A percentile compares a stretch with the other conserved stretches of the same genome.
phyloP scores from a whole-genome alignment of 2,329 filamentous ascomycete genomes.

The Talaromyces amestolkiae region DNA sequence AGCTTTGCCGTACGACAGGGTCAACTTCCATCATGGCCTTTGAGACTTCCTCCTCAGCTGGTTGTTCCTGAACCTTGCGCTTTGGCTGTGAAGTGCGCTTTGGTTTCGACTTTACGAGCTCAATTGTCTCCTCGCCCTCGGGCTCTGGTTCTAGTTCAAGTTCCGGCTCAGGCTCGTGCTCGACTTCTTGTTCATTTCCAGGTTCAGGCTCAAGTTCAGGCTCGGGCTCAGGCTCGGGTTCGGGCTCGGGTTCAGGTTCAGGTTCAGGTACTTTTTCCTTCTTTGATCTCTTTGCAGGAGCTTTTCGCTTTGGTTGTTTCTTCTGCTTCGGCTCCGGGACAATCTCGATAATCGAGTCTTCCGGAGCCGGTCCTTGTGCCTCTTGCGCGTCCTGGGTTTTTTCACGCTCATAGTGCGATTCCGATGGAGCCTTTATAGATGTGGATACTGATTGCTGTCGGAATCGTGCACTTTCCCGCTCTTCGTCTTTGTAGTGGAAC shows the following conservation, averaged over 20 bases:
- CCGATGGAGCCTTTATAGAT: not conserved
- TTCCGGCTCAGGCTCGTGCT: conserved; percentile 18
- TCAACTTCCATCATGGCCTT: conserved; percentile 1
- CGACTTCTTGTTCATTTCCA: not conserved
- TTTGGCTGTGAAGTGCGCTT: not conserved
- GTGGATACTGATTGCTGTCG: conserved; percentile 16
- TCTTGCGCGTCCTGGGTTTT: not conserved
- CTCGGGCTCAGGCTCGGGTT: not conserved
- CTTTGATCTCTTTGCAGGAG: conserved; percentile 20
- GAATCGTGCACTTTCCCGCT: conserved; percentile 17
- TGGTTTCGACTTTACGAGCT: not conserved
- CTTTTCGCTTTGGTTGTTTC: conserved; percentile 20
- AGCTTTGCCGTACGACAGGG: conserved; percentile 25
- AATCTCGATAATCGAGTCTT: not conserved
- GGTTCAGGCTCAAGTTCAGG: not conserved
- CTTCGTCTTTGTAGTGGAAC: conserved; percentile 19
- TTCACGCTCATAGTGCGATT: not conserved
- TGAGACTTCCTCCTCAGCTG: not conserved
- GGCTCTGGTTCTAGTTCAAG: conserved; percentile 13
- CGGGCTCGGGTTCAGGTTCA: conserved; percentile 5
- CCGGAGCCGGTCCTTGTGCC: not conserved
- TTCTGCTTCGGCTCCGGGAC: conserved; percentile 14
- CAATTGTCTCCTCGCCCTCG: not conserved
- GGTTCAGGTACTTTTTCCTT: conserved; percentile 11
- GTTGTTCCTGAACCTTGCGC: not conserved